phyloP scores from a whole-genome alignment of 768 basidiomycete species.

The Myochromella boudieri region DNA sequence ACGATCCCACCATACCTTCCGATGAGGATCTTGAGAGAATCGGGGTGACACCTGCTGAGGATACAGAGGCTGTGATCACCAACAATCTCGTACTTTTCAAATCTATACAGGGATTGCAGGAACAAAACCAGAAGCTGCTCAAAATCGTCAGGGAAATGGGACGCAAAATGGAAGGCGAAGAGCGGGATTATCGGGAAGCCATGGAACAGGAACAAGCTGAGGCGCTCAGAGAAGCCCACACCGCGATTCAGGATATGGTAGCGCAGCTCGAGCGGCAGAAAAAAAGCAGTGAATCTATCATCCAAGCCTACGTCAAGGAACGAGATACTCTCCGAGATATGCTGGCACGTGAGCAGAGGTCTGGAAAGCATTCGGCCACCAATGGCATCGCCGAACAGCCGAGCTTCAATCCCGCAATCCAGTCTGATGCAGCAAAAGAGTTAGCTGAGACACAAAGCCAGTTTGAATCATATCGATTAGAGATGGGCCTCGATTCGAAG shows the following conservation, averaged over 20 bases:
- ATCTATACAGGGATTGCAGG: slow-evolving; percentile 77
- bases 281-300: slow-evolving; percentile 63
- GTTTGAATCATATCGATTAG: slow-evolving; percentile 77
- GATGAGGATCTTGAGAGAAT: slow-evolving; percentile 59
- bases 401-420: slow-evolving; percentile 4
- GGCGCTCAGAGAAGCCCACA: slow-evolving; percentile 85
- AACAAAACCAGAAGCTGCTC: slow-evolving; percentile 88
- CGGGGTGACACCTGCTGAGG: slow-evolving; percentile 41
- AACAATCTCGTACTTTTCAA: slow-evolving; percentile 87
- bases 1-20: slow-evolving; percentile 79
- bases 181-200: slow-evolving; percentile 68
- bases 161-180: slow-evolving; percentile 80
- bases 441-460: slow-evolving; percentile 74
- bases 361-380: slow-evolving; percentile 13
- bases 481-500: slow-evolving; percentile 78
- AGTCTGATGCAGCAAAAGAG: slow-evolving; percentile 50
- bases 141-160: slow-evolving; percentile 83
- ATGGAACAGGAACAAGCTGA: slow-evolving; percentile 76
- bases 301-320: slow-evolving; percentile 85
- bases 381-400: slow-evolving; percentile 22
- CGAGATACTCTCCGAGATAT: slow-evolving; percentile 81
- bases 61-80: slow-evolving; percentile 80
- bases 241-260: slow-evolving; percentile 78
- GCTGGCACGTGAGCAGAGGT: slow-evolving; percentile 55
- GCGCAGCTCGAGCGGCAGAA: slow-evolving; percentile 79